A percentile compares a stretch with the other conserved stretches of the same genome.
Evolutionary conservation across 2,329 filamentous ascomycete species (phyloP).

Genomic region (Clonostachys rhizophaga): DNA sequence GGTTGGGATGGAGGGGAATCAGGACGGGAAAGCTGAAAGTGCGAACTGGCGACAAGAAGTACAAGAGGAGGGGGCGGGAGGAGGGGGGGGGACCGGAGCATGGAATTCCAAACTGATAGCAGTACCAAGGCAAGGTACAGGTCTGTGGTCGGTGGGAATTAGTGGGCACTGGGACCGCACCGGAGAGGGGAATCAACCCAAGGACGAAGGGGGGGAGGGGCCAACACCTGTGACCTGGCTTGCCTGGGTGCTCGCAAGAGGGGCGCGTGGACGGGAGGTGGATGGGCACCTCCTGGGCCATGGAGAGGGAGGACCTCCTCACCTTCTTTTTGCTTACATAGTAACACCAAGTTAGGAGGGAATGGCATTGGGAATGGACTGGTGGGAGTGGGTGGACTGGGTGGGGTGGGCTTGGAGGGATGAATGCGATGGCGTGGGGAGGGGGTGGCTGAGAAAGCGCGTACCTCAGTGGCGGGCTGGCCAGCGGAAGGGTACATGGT

Average conservation of each 20-base stretch:
- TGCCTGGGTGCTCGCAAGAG: background rate
- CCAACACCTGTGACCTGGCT: constrained; percentile 1
- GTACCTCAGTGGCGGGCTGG: background rate
- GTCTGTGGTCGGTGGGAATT: background rate
- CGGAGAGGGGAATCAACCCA: background rate
- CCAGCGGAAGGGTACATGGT: background rate
- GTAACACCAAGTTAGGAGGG: background rate
- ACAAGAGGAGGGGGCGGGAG: constrained; percentile 3
- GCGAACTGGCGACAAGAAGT: constrained; percentile 2
- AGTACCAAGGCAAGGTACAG: background rate
- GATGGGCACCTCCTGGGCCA: background rate
- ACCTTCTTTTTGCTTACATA: too few relatives aligned
- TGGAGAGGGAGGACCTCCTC: background rate
- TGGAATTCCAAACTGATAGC: background rate
- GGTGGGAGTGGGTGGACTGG: background rate
- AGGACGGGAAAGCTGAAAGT: constrained; percentile 3
- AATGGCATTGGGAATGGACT: background rate
- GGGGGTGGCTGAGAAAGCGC: constrained; percentile 3
- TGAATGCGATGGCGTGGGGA: constrained; percentile 1
- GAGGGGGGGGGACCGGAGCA: background rate
- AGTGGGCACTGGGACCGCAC: background rate
- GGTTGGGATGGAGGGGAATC: constrained; percentile 4
- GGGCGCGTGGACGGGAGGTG: background rate
- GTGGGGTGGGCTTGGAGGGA: background rate
- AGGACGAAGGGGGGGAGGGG: constrained; percentile 1